phyloP scores from a whole-genome alignment of 495 filamentous ascomycete species.

The Recurvomyces mirabilis region DNA sequence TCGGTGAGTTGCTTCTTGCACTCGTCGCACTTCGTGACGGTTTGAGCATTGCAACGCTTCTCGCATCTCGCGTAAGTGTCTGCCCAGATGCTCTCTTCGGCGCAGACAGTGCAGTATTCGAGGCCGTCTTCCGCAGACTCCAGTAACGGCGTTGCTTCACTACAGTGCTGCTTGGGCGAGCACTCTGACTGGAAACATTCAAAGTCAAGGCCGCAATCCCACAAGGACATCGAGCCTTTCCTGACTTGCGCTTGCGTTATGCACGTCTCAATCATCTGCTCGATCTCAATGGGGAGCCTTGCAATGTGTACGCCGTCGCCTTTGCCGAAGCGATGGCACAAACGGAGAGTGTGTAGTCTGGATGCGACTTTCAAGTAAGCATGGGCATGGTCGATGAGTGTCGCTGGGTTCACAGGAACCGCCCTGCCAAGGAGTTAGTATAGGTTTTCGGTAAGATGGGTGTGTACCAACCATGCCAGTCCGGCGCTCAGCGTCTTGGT shows the following conservation, averaged over 20 bases:
- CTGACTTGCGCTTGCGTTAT: too few relatives aligned
- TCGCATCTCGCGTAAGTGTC: not conserved
- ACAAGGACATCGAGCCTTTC: too few relatives aligned
- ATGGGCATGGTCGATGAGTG: not conserved
- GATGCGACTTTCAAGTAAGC: not conserved
- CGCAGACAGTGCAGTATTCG: not conserved
- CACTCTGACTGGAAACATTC: constrained; percentile 1
- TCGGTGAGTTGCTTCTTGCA: not conserved
- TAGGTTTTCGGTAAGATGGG: too few relatives aligned
- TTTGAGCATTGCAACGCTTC: not conserved
- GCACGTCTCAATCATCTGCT: constrained; percentile 3
- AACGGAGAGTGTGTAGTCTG: constrained; percentile 1
- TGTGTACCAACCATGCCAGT: too few relatives aligned
- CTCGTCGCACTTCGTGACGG: not conserved
- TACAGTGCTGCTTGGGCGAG: not conserved
- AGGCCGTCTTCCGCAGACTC: not conserved
- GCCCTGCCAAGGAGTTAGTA: constrained; percentile 2
- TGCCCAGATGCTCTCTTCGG: not conserved
- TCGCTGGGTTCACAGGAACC: constrained; percentile 1
- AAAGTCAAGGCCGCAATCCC: too few relatives aligned
- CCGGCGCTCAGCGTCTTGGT: too few relatives aligned
- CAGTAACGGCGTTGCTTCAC: not conserved
- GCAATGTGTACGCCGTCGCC: constrained; percentile 10
- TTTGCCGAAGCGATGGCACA: constrained; percentile 14
- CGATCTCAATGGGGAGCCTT: constrained; percentile 13